These are phyloP conservation scores for Naematelia encephala DNA, from an alignment of 768 basidiomycete species.

Conservation along the genomic window DNA sequence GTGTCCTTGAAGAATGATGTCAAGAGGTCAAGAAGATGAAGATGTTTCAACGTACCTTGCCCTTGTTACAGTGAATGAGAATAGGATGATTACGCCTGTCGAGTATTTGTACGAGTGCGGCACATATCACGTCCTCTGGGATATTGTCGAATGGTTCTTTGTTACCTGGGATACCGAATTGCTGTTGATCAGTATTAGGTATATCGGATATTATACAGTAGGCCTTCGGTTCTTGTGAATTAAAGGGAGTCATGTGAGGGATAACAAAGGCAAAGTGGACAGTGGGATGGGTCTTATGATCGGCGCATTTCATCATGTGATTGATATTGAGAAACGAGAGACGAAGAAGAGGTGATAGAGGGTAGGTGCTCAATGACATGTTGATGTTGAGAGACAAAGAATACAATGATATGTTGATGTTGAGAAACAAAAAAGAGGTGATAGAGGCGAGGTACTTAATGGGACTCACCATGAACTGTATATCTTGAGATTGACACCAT, in stretches of 20 bases:
- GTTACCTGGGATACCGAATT: constrained; percentile 53
- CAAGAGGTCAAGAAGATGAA: not conserved
- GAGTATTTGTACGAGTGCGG: constrained; percentile 50
- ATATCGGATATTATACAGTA: no score
- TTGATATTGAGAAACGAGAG: no score
- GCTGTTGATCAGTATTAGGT: constrained; percentile 28
- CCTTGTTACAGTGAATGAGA: constrained; percentile 54
- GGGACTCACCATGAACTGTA: constrained; percentile 46
- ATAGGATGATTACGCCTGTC: constrained; percentile 52
- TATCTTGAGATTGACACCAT: constrained; percentile 50
- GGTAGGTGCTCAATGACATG: no score
- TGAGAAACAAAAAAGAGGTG: no score
- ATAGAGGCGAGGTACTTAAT: not conserved
- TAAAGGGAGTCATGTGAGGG: no score
- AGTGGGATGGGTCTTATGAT: no score
- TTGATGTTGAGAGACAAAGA: no score
- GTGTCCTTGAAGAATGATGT: not conserved
- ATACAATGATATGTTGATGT: no score
- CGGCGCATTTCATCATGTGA: no score
- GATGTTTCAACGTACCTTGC: constrained; percentile 46
- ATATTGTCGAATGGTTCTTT: constrained; percentile 51
- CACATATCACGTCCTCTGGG: constrained; percentile 51
- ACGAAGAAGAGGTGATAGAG: no score
- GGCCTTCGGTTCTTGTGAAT: no score
- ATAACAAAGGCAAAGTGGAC: no score